These are phyloP conservation scores for Tilletia caries DNA, from an alignment of 1,284 basidiomycete species.

Conservation along the genomic window DNA sequence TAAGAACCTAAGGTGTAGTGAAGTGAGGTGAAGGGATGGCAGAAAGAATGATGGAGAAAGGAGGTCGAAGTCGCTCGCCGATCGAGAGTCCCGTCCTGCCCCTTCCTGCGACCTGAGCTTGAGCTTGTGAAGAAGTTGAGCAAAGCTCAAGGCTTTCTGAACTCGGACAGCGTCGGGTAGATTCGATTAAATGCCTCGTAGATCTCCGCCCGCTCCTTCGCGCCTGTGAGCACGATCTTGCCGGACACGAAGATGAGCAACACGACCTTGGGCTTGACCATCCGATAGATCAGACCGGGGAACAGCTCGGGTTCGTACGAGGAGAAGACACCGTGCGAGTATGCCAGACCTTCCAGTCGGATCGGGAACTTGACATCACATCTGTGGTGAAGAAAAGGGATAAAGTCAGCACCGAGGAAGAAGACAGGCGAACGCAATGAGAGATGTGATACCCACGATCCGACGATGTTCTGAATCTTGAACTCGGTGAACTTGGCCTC, in stretches of 20 bases:
- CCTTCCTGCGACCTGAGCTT: neutral
- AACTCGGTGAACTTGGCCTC: conserved; percentile 99
- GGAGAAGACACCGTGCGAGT: conserved; percentile 96
- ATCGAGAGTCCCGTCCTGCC: neutral
- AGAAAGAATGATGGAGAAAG: neutral
- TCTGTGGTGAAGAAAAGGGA: neutral
- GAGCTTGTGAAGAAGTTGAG: neutral
- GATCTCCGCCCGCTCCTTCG: conserved; percentile 92
- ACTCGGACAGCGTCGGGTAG: conserved; percentile 63
- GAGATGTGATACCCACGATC: conserved; percentile 52
- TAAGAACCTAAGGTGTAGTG: neutral
- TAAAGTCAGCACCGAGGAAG: neutral
- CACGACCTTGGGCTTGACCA: conserved; percentile 99
- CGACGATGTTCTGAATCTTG: conserved; percentile 99
- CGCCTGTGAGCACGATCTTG: conserved; percentile 86
- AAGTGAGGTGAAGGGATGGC: neutral
- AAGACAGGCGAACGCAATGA: neutral
- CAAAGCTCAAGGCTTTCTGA: conserved; percentile 27
- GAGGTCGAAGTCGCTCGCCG: neutral
- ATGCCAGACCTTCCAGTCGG: conserved; percentile 92
- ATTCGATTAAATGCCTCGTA: conserved; percentile 99
- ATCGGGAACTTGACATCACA: conserved; percentile 99
- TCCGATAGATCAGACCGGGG: conserved; percentile 98
- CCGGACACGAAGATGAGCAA: conserved; percentile 97
- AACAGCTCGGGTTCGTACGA: conserved; percentile 97